Percentiles rank a stretch among this genome's conserved stretches.
phyloP scores from a whole-genome alignment of 2,329 filamentous ascomycete genomes.

The Phaeophleospora eucalypticola region DNA sequence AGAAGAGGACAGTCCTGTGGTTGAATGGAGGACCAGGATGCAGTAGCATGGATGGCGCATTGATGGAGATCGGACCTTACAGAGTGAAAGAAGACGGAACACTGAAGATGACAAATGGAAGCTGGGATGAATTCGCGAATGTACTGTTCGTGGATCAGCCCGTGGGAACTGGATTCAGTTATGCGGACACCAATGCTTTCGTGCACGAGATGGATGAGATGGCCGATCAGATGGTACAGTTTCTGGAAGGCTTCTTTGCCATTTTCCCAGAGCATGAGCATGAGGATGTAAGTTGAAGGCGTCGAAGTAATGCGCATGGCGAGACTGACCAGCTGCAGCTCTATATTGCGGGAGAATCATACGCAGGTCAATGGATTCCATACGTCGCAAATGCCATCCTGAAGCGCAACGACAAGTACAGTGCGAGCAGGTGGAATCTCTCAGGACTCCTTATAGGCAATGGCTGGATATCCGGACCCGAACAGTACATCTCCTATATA shows the following conservation, averaged over 20 bases:
- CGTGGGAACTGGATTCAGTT: constrained; percentile 94
- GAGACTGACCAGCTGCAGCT: constrained; percentile 53
- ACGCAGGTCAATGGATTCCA: constrained; percentile 93
- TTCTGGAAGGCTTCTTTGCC: constrained; percentile 86
- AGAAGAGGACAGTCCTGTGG: constrained; percentile 90
- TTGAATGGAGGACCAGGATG: constrained; percentile 95
- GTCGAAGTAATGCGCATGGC: constrained; percentile 1
- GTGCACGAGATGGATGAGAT: constrained; percentile 81
- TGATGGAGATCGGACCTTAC: constrained; percentile 97
- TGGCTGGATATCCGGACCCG: constrained; percentile 86
- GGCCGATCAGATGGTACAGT: constrained; percentile 80
- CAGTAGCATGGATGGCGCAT: constrained; percentile 90
- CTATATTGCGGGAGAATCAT: constrained; percentile 94
- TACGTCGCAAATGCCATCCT: constrained; percentile 92
- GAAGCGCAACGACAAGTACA: constrained; percentile 67
- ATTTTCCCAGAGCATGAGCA: constrained; percentile 87
- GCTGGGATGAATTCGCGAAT: constrained; percentile 98
- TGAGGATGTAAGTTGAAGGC: constrained; percentile 72
- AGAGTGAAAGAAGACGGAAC: constrained; percentile 69
- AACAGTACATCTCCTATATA: constrained; percentile 87
- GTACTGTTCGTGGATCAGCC: constrained; percentile 95
- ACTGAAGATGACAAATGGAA: constrained; percentile 81
- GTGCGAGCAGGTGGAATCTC: constrained; percentile 64
- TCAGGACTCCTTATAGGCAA: constrained; percentile 90
- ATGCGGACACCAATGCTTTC: constrained; percentile 84